A percentile compares a stretch with the other conserved stretches of the same genome.
phyloP scores from a whole-genome alignment of 805 yeast species.

The Wickerhamiella kazuoi region DNA sequence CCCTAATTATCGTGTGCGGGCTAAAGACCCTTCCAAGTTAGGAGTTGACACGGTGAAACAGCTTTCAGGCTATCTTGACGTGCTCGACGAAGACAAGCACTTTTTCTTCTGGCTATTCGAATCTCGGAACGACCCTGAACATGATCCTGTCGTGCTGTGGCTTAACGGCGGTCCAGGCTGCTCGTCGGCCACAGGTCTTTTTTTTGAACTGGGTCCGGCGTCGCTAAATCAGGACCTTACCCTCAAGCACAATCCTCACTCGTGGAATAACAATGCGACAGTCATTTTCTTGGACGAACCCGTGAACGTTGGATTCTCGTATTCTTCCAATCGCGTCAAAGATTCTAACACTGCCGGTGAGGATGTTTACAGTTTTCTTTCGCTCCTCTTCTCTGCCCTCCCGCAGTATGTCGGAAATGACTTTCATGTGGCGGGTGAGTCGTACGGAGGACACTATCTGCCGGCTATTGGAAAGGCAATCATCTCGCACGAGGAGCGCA shows the following conservation, averaged over 20 bases:
- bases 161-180: constrained; percentile 94
- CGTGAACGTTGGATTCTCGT: constrained; percentile 66
- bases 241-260: constrained; percentile 53
- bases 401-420: constrained; percentile 33
- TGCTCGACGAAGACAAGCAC: constrained; percentile 67
- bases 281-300: constrained; percentile 82
- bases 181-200: constrained; percentile 70
- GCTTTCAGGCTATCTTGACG: constrained; percentile 72
- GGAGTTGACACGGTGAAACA: constrained; percentile 74
- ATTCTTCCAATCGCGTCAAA: constrained; percentile 42
- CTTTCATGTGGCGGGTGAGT: constrained; percentile 82
- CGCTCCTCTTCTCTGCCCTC: constrained; percentile 63
- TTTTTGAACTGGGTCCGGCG: constrained; percentile 76
- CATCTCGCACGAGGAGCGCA: constrained; percentile 41
- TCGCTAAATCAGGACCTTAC: constrained; percentile 40
- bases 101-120: constrained; percentile 75
- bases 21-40: constrained; percentile 45
- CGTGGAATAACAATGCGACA: constrained; percentile 76
- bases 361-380: constrained; percentile 65
- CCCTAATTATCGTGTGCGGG: constrained; percentile 37
- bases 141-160: constrained; percentile 76
- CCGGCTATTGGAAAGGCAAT: constrained; percentile 81
- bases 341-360: constrained; percentile 68
- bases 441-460: constrained; percentile 80
- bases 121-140: constrained; percentile 72